Evolutionary conservation across 768 basidiomycete species (phyloP).

Genomic region (Macrolepiota dolichaula): DNA sequence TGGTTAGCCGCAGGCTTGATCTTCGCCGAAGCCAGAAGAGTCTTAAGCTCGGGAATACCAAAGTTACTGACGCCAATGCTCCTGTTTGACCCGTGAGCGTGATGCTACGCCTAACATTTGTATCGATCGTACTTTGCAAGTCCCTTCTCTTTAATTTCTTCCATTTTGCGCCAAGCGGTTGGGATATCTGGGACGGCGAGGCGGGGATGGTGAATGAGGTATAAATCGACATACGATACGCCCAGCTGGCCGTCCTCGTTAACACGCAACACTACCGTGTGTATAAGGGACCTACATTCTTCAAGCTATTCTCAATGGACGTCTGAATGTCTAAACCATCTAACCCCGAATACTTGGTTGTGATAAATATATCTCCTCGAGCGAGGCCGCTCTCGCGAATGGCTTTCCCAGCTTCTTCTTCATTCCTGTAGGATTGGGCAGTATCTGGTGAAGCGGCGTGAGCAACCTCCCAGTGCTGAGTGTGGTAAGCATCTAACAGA

Average conservation of each 20-base stretch:
- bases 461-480: background rate
- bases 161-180: slow-evolving; percentile 62
- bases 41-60: slow-evolving; percentile 46
- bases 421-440: slow-evolving; percentile 60
- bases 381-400: slow-evolving; percentile 53
- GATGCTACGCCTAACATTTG: background rate
- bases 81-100: slow-evolving; percentile 28
- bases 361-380: slow-evolving; percentile 59
- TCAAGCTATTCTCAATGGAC: slow-evolving; percentile 53
- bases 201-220: slow-evolving; percentile 61
- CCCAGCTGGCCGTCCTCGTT: slow-evolving; percentile 45
- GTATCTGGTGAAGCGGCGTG: slow-evolving; percentile 37
- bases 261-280: background rate
- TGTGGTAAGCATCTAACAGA: slow-evolving; percentile 22
- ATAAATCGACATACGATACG: slow-evolving; percentile 63
- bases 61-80: slow-evolving; percentile 77
- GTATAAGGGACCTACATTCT: slow-evolving; percentile 37
- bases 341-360: slow-evolving; percentile 60
- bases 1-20: slow-evolving; percentile 69
- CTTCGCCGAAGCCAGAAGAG: slow-evolving; percentile 55
- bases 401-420: slow-evolving; percentile 51
- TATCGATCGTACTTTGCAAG: slow-evolving; percentile 45
- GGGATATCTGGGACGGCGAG: slow-evolving; percentile 57
- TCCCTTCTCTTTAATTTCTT: slow-evolving; percentile 52
- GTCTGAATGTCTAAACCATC: slow-evolving; percentile 49